These are phyloP conservation scores for Macrolepiota fuliginosa DNA, from an alignment of 768 basidiomycete genomes.

Conservation along the genomic window DNA sequence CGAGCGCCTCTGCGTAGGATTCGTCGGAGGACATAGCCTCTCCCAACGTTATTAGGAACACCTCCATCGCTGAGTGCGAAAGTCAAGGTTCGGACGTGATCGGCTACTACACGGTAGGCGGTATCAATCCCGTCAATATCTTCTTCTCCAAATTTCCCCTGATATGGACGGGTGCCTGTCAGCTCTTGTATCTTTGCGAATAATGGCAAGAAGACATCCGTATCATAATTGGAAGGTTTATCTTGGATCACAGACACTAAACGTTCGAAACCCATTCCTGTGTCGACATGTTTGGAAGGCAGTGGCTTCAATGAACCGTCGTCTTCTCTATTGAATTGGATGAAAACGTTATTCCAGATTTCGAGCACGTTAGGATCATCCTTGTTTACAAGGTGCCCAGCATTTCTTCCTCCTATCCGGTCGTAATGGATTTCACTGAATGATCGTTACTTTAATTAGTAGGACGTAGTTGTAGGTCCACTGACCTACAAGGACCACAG, in stretches of 20 bases:
- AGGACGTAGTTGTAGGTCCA: conserved; percentile 7
- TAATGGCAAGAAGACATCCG: conserved; percentile 90
- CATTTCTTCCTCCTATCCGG: conserved; percentile 96
- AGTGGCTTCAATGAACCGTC: conserved; percentile 78
- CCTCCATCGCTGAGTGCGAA: conserved; percentile 97
- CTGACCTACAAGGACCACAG: conserved; percentile 92
- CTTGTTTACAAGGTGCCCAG: conserved; percentile 87
- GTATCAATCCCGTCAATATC: conserved; percentile 95
- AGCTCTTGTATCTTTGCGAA: conserved; percentile 86
- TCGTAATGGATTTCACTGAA: conserved; percentile 93
- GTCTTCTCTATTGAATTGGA: conserved; percentile 95
- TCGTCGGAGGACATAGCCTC: conserved; percentile 95
- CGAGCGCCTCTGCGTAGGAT: conserved; percentile 93
- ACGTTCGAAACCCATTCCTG: conserved; percentile 99
- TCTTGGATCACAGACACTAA: conserved; percentile 93
- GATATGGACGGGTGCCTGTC: conserved; percentile 84
- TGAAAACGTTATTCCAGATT: conserved; percentile 99
- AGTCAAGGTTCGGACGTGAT: conserved; percentile 93
- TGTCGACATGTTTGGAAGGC: conserved; percentile 95
- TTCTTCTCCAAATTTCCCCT: conserved; percentile 92
- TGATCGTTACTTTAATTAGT: not conserved
- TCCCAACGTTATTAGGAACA: conserved; percentile 92
- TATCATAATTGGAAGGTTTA: conserved; percentile 95
- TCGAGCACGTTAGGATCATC: conserved; percentile 97
- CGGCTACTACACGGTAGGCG: conserved; percentile 95